Base-by-base conservation (phyloP, 768 basidiomycete species). In the Kwoniella heveanensis region DNA sequence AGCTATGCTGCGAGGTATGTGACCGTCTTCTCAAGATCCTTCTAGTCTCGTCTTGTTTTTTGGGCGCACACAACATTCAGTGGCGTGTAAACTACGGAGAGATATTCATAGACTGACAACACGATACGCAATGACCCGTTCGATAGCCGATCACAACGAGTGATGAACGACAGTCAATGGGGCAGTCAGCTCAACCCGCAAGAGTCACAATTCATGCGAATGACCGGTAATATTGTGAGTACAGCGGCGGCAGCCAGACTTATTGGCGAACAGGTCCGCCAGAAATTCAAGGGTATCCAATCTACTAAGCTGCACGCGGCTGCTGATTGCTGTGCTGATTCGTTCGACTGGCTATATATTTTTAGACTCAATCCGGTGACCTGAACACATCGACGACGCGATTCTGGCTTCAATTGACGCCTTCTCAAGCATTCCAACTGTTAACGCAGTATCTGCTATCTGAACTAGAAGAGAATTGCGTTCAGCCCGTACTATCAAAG, bases 121-220 rank as follows among this genome's bases (percentile, higher is more conserved):
- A n/a, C n/a, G n/a, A n/a, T 44, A 3, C 17, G 39, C 39, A 3
- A 10, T 44, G 15, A 3, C 39, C 9, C 13, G 19, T 44, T 44
- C n/a, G 29, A 29, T 32, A 51, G 26, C 25, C 62, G 48, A 53
- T 37, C 56, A 57, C 30, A 58, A n/a, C 21, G 46, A 46, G 48
- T 49, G 1, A 32, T 50, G 46, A 39, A 25, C 22, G 72, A 69
- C 46, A 69, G 65, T 62, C 71, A 75, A 65, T 73, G 69, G 72
- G 67, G 54, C 12, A 68, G 65, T 69, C 70, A 71, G 54, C 53
- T 75, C 26, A 74, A 67, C 60, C 74, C 69, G 46, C 72, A 54
- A 24, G 77, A 77, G 62, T 73, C 70, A 27, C 77, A 78, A 39
- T 80, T 80, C 67, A 68, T 80, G 71, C 53, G 71, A 30, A 66